These are phyloP conservation scores for Mucor lusitanicus DNA, from an alignment of 371 early-diverging fungal species.

Conservation along the genomic window DNA sequence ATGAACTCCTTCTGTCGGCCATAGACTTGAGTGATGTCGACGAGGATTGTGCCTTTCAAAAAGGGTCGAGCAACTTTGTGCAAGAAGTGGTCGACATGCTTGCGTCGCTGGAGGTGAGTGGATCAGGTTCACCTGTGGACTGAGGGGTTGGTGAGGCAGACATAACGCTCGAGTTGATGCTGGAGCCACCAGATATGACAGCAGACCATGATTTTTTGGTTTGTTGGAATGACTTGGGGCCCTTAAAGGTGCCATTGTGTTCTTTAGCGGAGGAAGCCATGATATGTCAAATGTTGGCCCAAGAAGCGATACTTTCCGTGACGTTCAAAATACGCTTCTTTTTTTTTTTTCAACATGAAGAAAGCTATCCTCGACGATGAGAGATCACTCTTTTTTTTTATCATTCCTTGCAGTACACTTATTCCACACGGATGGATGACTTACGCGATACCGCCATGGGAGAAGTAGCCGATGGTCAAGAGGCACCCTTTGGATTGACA, in stretches of 20 bases:
- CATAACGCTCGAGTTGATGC: too few relatives aligned
- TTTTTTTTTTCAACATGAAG: background rate
- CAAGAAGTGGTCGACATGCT: background rate
- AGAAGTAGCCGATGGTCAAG: slow-evolving; percentile 17
- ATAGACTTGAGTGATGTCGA: slow-evolving; percentile 3
- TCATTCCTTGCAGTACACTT: background rate
- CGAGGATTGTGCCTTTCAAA: background rate
- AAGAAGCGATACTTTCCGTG: background rate
- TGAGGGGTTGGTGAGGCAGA: too few relatives aligned
- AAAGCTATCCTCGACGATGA: background rate
- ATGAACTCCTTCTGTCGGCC: background rate
- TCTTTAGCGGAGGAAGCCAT: too few relatives aligned
- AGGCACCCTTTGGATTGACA: slow-evolving; percentile 27
- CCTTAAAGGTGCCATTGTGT: too few relatives aligned
- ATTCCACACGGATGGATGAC: background rate
- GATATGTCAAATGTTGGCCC: too few relatives aligned
- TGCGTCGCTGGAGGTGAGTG: background rate
- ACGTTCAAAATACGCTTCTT: background rate
- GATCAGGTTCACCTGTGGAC: background rate
- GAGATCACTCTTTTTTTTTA: background rate
- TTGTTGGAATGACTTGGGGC: too few relatives aligned
- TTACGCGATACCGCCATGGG: slow-evolving; percentile 6
- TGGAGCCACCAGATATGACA: too few relatives aligned
- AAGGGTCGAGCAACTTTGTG: background rate
- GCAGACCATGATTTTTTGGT: too few relatives aligned